Conservation (phyloP, 2,329 filamentous ascomycete species). For the Botrytis porri region DNA sequence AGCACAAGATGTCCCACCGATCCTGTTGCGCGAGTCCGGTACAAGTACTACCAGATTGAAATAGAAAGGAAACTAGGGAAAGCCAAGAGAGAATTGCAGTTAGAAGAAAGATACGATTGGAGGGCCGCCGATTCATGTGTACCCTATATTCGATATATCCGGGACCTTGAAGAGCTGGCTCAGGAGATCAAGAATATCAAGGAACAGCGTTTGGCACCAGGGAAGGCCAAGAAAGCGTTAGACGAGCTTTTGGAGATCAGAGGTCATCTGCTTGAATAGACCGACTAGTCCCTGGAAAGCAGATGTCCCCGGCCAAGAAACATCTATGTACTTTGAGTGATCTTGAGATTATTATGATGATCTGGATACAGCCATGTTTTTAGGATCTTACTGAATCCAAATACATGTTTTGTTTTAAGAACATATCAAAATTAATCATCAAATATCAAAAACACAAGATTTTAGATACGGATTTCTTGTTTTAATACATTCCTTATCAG, state of each 20-base stretch:
- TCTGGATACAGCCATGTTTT: not conserved
- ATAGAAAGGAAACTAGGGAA: fast-evolving
- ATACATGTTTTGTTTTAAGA: not conserved
- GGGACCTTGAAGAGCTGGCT: not conserved
- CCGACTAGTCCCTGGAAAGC: not conserved
- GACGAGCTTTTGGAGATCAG: not conserved
- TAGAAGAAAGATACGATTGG: no score
- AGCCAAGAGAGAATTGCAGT: no score
- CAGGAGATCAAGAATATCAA: not conserved
- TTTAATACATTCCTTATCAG: not conserved
- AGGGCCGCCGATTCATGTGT: no score
- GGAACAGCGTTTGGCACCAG: not conserved
- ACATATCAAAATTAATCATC: not conserved
- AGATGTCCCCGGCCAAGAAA: not conserved
- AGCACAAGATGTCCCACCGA: not conserved
- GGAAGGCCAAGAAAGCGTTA: not conserved
- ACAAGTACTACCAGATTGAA: fast-evolving
- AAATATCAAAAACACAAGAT: not conserved
- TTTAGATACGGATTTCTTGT: not conserved
- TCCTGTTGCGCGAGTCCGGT: not conserved
- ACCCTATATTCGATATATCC: not conserved
- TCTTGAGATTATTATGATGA: not conserved
- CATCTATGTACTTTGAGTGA: not conserved
- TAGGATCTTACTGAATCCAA: no score
- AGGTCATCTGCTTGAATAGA: no score